Evolutionary conservation across 2,329 filamentous ascomycete species (phyloP), one percentile per base, ranked within the genome.

Genomic region (Cylindrodendrum hubeiense): DNA sequence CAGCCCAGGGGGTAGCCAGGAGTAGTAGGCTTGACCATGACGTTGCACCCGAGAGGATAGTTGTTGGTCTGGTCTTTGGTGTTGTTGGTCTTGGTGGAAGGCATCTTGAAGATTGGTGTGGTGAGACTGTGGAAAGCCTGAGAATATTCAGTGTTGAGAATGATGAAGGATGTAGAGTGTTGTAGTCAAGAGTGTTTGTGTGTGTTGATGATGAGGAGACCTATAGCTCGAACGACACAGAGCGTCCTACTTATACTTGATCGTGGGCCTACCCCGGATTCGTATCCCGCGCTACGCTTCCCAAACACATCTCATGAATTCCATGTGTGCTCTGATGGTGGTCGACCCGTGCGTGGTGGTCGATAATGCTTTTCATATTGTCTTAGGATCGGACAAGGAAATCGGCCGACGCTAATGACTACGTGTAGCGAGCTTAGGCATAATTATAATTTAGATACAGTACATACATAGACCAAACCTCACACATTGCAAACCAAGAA

Each of bases 81-180:
- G 67, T 67, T 71, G 62, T 67, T 67, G 47, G 47, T 50, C 57
- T 72, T 75, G 74, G 67, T 71, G 65, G 76, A 74, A 73, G 76
- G 72, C 76, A 79, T 79, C 60, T 71, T 78, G 67, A 74, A 76
- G 54, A 66, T 61, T 73, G 67, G 67, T 28, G 66, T 74, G 39
- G 67, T 67, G 49, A 68, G 71, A 71, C 72, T 75, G 67, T 67
- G 56, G 64, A 73, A 73, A 67, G 59, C 67, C 67, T 39, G 56
- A 60, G 71, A 71, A 43, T 69, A 53, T 53, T 75, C 58, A 50
- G 67, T 68, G 47, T 72, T 75, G 49, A 73, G 60, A 74, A 75
- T 75, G 61, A 64, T 71, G 69, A 66, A 65, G 67, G 61, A 64
- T 71, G 69, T 65, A 65, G 67, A 74, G 65, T 68, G 66, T 22